phyloP scores from a whole-genome alignment of 83 land plant genomes.

The Thuja plicata region DNA sequence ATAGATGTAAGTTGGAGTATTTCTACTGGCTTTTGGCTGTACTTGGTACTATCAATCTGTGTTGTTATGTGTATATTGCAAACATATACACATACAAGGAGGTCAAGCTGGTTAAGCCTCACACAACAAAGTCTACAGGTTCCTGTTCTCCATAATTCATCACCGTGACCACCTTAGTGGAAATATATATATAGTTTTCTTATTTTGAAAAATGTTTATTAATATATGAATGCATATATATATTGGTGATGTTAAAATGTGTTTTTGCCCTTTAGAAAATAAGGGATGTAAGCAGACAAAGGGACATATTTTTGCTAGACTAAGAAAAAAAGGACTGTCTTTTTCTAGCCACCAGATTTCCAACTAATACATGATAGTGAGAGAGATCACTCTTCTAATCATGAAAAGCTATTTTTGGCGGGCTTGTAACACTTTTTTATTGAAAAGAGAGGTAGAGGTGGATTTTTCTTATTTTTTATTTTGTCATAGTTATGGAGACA shows the following conservation, averaged over 20 bases:
- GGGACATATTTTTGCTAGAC: background rate
- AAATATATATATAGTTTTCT: too few relatives aligned
- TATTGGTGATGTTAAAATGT: background rate
- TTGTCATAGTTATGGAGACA: too few relatives aligned
- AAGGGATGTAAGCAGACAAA: background rate
- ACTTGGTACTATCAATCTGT: constrained; percentile 24
- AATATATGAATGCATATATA: too few relatives aligned
- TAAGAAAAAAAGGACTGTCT: background rate
- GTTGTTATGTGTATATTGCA: background rate
- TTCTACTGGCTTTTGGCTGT: constrained; percentile 72
- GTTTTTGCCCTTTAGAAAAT: background rate
- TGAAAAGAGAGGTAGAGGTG: too few relatives aligned
- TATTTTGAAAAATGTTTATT: too few relatives aligned
- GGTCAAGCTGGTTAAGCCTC: background rate
- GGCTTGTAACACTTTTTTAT: too few relatives aligned
- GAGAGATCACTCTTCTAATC: background rate
- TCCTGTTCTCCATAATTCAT: background rate
- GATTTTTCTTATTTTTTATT: too few relatives aligned
- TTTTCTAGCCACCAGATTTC: too few relatives aligned
- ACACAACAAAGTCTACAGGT: background rate
- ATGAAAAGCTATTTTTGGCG: too few relatives aligned
- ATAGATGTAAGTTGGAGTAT: constrained; percentile 43
- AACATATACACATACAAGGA: constrained; percentile 2
- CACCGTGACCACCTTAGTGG: too few relatives aligned
- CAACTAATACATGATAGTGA: background rate